Base-by-base conservation (phyloP, 1,284 basidiomycete species). In the Bothia castanella region DNA sequence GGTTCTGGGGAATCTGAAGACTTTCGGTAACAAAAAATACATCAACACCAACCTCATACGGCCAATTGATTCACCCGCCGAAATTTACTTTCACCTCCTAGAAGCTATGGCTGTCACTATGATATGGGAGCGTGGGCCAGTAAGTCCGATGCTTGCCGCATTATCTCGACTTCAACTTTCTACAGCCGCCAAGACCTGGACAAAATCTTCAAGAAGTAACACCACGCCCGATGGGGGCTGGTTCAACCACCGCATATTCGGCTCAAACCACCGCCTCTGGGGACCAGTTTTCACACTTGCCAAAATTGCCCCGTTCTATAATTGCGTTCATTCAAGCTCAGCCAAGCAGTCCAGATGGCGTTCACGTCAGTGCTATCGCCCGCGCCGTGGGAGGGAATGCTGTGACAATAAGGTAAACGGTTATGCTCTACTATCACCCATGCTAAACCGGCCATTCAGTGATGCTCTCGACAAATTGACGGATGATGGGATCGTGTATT, bases 1-100 rank as follows among this genome's bases (percentile, higher is more conserved):
- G n/a, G 82, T 97, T 21, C 80, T 90, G 32, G 97, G 96, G n/a
- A 78, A 77, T n/a, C 71, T 98, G 58, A 97, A 97, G 69, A 78
- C 77, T 8, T 97, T 97, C 69, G 82, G 83, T 37, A 83, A 79
- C 59, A 95, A 92, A 69, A 78, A 85, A 61, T 90, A 91, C 65
- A 78, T 97, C 62, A 89, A 88, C 49, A 84, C 87, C 8, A 82
- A 77, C 32, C 79, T 86, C 57, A 81, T 97, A 56, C 82, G 87
- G 25, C 73, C 74, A 5, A 72, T 89, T 36, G 78, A 73, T 27
- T 88, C 96, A 64, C 74, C 77, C 35, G 83, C 92, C 67, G 94
- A 99, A 69, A 71, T 92, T 37, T 85, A 85, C 61, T 95, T 90
- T 69, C 95, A 98, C 65, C 67, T 76, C 38, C 59, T 82, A 42